A percentile compares a stretch with the other conserved stretches of the same genome.
These are phyloP conservation scores for Trichosporon sp. DNA, from an alignment of 1,284 basidiomycete genomes.

Conservation along the genomic window DNA sequence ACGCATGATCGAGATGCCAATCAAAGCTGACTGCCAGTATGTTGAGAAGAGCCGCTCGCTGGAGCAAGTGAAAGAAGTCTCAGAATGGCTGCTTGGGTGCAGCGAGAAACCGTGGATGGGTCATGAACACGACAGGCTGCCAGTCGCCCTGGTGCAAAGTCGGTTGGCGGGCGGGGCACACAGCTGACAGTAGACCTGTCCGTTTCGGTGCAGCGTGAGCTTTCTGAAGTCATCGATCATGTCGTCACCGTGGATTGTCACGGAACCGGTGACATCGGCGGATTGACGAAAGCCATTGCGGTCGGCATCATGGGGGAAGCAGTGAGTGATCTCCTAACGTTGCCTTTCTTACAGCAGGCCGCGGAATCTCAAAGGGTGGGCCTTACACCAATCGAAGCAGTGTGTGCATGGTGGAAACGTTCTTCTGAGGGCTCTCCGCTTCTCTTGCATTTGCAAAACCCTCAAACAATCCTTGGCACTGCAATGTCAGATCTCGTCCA, in stretches of 20 bases:
- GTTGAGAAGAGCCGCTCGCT: neutral
- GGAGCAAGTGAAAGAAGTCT: neutral
- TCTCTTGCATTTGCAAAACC: constrained; percentile 45
- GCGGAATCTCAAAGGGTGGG: neutral
- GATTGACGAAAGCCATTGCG: neutral
- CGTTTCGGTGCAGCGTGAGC: neutral
- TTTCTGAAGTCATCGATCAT: neutral
- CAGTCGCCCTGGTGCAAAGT: constrained; percentile 1
- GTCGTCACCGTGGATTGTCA: neutral
- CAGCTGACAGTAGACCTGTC: neutral
- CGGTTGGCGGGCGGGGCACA: neutral
- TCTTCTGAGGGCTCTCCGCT: constrained; percentile 31
- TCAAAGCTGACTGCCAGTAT: neutral
- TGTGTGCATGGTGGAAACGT: neutral
- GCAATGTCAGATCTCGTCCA: constrained; percentile 46
- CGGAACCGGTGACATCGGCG: neutral
- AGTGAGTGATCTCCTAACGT: neutral
- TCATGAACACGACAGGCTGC: neutral
- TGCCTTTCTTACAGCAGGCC: neutral
- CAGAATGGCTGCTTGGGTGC: neutral
- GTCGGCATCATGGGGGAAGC: neutral
- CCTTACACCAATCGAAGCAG: neutral
- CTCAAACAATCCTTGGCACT: constrained; percentile 36
- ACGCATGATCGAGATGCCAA: neutral
- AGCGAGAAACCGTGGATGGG: no score